Evolutionary conservation across 345 rosid genomes (phyloP).

Genomic region (Rhizophora apiculata): DNA sequence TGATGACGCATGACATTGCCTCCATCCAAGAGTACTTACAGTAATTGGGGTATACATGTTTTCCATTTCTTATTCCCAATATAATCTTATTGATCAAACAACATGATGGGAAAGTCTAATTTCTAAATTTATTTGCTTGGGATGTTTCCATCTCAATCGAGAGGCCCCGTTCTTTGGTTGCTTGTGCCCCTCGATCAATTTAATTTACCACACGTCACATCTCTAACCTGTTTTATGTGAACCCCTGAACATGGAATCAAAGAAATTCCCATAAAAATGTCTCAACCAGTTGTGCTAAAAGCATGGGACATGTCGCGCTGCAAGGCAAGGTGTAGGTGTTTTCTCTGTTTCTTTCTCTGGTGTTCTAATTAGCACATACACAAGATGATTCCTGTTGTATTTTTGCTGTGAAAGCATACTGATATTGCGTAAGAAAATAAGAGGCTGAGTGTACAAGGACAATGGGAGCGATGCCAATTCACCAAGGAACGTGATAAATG

Average conservation of each 20-base stretch:
- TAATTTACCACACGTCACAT: conserved; percentile 14
- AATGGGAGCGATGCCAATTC: no score
- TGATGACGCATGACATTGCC: not conserved
- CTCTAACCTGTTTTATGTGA: not conserved
- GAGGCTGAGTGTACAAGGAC: no score
- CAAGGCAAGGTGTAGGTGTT: not conserved
- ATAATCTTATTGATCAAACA: not conserved
- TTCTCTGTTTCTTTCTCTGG: conserved; percentile 3
- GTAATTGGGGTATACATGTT: not conserved
- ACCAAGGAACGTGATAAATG: no score
- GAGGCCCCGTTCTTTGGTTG: conserved; percentile 25
- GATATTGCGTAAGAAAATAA: no score
- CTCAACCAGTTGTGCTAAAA: no score
- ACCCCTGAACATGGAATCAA: not conserved
- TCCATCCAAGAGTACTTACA: not conserved
- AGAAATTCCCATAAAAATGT: no score
- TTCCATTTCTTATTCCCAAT: not conserved
- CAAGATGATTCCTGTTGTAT: not conserved
- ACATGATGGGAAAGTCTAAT: not conserved
- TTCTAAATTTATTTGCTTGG: not conserved
- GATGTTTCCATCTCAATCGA: conserved; percentile 14
- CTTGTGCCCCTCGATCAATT: conserved; percentile 18
- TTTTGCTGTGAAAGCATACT: not conserved
- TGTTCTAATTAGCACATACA: no score
- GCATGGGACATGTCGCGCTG: no score